phyloP scores from a whole-genome alignment of 1,139 yeast species.

The Torulaspora globosa region DNA sequence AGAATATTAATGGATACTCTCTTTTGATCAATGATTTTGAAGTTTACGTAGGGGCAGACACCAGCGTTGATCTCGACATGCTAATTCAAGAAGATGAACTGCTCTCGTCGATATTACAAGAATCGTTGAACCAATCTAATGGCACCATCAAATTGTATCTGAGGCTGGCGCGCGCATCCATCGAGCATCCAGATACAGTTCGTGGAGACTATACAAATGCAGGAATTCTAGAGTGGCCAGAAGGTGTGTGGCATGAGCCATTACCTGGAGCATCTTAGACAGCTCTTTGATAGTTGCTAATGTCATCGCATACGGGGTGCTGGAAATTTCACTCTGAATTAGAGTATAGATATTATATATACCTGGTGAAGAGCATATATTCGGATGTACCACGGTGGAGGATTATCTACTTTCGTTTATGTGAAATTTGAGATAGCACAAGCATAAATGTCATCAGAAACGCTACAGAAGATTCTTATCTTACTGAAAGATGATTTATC shows the following conservation, averaged over 20 bases:
- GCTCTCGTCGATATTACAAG: constrained; percentile 32
- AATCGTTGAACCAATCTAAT: constrained; percentile 28
- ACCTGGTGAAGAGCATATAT: background rate
- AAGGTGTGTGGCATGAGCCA: constrained; percentile 48
- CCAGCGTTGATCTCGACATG: constrained; percentile 42
- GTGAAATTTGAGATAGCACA: background rate
- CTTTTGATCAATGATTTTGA: constrained; percentile 77
- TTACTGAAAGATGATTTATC: constrained; percentile 33
- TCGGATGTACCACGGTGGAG: background rate
- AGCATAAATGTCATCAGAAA: constrained; percentile 15
- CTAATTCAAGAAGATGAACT: constrained; percentile 40
- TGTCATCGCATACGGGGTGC: background rate
- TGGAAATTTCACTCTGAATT: background rate
- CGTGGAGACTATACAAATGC: constrained; percentile 57
- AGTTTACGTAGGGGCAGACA: constrained; percentile 54
- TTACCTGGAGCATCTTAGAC: constrained; percentile 40
- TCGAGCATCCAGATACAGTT: constrained; percentile 40
- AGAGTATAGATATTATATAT: background rate
- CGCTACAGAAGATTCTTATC: constrained; percentile 19
- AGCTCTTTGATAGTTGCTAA: background rate
- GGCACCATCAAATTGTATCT: constrained; percentile 46
- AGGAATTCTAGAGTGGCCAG: constrained; percentile 54
- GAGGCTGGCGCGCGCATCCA: constrained; percentile 52
- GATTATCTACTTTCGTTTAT: background rate
- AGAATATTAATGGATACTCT: constrained; percentile 48